Conservation (phyloP, 139 green algal genomes). For the Pycnococcus provasolii region DNA sequence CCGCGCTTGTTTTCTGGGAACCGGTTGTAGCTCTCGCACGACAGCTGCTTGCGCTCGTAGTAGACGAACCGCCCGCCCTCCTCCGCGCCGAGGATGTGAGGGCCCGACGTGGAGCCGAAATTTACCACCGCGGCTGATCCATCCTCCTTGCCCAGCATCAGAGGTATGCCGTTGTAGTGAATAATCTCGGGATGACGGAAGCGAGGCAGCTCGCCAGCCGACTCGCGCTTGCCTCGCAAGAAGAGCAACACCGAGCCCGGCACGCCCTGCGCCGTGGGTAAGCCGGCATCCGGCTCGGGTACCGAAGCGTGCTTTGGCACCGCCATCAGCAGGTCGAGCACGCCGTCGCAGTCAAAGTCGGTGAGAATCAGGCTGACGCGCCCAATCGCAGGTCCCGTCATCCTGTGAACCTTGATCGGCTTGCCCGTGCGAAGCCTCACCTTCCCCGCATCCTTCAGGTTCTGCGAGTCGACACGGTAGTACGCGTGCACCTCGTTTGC, state of each 20-base stretch:
- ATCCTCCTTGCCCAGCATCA: conserved; percentile 19
- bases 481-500: conserved; percentile 22
- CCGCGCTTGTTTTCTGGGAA: conserved; percentile 11
- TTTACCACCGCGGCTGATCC: not conserved
- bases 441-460: conserved; percentile 27
- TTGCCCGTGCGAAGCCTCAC: conserved; percentile 13
- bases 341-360: conserved; percentile 25
- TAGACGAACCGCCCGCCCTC: conserved; percentile 20
- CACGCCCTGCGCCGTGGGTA: conserved; percentile 12
- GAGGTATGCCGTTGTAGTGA: conserved; percentile 18
- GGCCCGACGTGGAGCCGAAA: conserved; percentile 13
- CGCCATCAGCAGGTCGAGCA: conserved; percentile 19
- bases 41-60: conserved; percentile 19
- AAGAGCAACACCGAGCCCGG: conserved; percentile 15
- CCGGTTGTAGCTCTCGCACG: conserved; percentile 22
- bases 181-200: conserved; percentile 18
- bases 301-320: conserved; percentile 14
- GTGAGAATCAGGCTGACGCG: conserved; percentile 20
- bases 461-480: conserved; percentile 19
- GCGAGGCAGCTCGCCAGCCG: conserved; percentile 4
- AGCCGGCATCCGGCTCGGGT: conserved; percentile 1
- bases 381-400: conserved; percentile 15
- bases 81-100: conserved; percentile 21
- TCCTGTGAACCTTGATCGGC: conserved; percentile 14
- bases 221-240: conserved; percentile 13